Conservation (phyloP, 148 eudicot genomes). For the Rheum nobile region DNA sequence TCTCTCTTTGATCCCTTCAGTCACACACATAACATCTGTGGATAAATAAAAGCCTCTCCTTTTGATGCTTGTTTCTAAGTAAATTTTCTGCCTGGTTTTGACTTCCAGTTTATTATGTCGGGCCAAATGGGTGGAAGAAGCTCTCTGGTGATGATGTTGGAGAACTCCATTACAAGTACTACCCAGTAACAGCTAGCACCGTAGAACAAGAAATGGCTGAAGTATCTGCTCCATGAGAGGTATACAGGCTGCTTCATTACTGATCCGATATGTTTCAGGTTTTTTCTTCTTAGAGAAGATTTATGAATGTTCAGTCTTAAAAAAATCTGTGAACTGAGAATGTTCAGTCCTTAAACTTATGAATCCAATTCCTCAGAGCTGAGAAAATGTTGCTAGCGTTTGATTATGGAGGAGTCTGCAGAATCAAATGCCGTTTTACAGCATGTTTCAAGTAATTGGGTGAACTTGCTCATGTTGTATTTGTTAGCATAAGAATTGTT, state of each 20-base stretch:
- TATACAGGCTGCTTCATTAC: not conserved
- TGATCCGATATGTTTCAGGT: not conserved
- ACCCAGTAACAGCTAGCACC: slow-evolving; percentile 48
- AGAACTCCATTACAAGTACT: slow-evolving; percentile 71
- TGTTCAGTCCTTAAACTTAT: not conserved
- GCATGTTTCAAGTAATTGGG: too few species aligned
- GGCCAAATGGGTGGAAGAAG: slow-evolving; percentile 90
- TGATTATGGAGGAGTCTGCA: not conserved
- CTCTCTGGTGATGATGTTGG: slow-evolving; percentile 92
- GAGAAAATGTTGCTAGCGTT: not conserved
- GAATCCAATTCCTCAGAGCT: not conserved
- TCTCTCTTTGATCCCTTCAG: not conserved
- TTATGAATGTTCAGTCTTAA: not conserved
- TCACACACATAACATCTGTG: not conserved
- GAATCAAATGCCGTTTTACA: too few species aligned
- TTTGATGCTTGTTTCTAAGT: not conserved
- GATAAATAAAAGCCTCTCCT: not conserved
- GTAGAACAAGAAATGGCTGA: slow-evolving; percentile 88
- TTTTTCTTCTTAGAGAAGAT: not conserved
- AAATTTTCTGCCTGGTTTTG: not conserved
- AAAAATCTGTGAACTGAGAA: not conserved
- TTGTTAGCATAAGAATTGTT: not conserved
- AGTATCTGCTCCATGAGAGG: slow-evolving; percentile 25
- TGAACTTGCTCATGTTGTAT: not conserved
- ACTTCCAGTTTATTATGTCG: slow-evolving; percentile 71